These are phyloP conservation scores for Apiospora hydei DNA, from an alignment of 2,329 filamentous ascomycete species.

Conservation along the genomic window DNA sequence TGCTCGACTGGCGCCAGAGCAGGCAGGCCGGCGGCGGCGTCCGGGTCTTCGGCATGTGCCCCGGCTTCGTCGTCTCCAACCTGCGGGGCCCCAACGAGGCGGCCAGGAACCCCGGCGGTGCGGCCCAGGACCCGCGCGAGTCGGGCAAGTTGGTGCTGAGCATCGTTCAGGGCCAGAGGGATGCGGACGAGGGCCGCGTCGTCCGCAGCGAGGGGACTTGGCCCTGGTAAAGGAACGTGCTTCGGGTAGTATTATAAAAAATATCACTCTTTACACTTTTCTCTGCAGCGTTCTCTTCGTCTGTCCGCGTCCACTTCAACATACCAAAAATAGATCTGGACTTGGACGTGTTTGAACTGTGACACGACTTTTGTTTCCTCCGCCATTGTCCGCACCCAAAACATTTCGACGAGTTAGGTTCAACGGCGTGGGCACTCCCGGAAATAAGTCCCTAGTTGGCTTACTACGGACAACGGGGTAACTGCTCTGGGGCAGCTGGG, in stretches of 20 bases:
- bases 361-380: neutral
- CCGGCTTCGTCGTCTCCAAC: constrained; percentile 51
- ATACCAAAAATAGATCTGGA: neutral
- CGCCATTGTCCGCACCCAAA: neutral
- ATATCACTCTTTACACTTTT: no score
- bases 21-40: constrained; percentile 52
- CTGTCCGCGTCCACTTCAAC: neutral
- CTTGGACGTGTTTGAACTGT: neutral
- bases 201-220: constrained; percentile 36
- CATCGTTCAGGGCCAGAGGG: constrained; percentile 50
- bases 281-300: neutral
- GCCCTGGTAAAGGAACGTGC: constrained; percentile 38
- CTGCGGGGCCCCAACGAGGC: constrained; percentile 39
- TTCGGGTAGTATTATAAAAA: no score
- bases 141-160: constrained; percentile 47
- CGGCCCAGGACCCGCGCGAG: constrained; percentile 42
- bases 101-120: constrained; percentile 36
- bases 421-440: neutral
- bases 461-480: neutral
- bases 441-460: constrained; percentile 5
- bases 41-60: constrained; percentile 49
- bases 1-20: constrained; percentile 50
- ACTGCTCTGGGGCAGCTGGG: constrained; percentile 10
- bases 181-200: constrained; percentile 49
- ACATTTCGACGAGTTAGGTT: no score